phyloP scores from a whole-genome alignment of 1,284 basidiomycete species.

The Heterobasidion parviporum region DNA sequence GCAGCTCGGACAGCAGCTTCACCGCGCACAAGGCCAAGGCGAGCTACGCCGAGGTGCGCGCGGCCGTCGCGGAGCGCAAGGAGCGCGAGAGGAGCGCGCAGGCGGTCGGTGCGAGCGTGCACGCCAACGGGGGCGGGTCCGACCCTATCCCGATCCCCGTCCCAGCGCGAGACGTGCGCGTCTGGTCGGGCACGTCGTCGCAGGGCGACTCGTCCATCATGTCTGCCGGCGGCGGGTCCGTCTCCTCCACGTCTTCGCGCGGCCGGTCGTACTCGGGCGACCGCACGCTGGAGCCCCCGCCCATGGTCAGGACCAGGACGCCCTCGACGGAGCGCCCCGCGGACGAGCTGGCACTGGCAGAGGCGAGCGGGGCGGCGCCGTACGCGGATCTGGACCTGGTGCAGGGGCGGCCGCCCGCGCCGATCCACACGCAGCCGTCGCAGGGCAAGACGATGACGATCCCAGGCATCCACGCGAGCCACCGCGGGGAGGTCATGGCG shows the following conservation, averaged over 20 bases:
- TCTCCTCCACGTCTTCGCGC: slow-evolving; percentile 17
- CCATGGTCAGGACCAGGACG: not conserved
- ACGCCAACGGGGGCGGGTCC: not conserved
- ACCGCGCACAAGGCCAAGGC: slow-evolving; percentile 35
- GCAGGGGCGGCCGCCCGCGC: slow-evolving; percentile 14
- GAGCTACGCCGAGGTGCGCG: slow-evolving; percentile 65
- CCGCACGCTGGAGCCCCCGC: not conserved
- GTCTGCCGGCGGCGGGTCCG: slow-evolving; percentile 11
- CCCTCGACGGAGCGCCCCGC: not conserved
- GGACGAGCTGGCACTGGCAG: not conserved
- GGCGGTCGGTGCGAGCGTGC: not conserved
- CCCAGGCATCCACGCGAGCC: slow-evolving; percentile 71
- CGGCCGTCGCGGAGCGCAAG: slow-evolving; percentile 56
- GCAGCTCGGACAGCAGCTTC: slow-evolving; percentile 28
- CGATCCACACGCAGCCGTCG: slow-evolving; percentile 62
- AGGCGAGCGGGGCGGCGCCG: not conserved
- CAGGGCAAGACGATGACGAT: slow-evolving; percentile 71
- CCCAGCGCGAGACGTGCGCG: slow-evolving; percentile 6
- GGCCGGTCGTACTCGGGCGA: not conserved
- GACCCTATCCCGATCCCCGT: not conserved
- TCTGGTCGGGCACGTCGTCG: slow-evolving; percentile 15
- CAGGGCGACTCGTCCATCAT: slow-evolving; percentile 7
- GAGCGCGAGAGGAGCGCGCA: slow-evolving; percentile 31
- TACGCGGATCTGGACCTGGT: not conserved
- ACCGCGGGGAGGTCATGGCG: slow-evolving; percentile 72